These are phyloP conservation scores for Yamadazyma sp. DNA, from an alignment of 805 yeast genomes.

Conservation along the genomic window DNA sequence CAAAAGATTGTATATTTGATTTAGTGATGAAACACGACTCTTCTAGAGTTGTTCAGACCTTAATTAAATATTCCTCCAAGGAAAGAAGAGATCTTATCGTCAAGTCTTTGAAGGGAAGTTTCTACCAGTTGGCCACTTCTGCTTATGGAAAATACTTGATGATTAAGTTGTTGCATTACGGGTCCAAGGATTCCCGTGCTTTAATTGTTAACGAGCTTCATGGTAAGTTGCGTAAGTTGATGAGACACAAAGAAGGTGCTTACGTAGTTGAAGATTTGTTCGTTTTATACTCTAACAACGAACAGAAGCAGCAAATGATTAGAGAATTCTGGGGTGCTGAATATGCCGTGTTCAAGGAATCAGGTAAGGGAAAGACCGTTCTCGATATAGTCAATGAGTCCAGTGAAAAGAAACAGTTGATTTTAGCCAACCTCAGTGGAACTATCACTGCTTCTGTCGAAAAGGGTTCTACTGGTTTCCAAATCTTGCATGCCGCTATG, in stretches of 20 bases:
- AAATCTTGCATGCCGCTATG: constrained; percentile 95
- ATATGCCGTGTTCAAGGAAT: constrained; percentile 84
- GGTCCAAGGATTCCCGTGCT: constrained; percentile 77
- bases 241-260: constrained; percentile 98
- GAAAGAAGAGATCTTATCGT: constrained; percentile 75
- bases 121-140: constrained; percentile 81
- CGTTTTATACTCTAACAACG: constrained; percentile 78
- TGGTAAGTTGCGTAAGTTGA: constrained; percentile 85
- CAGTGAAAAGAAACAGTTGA: constrained; percentile 74
- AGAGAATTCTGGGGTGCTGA: constrained; percentile 97
- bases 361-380: constrained; percentile 61
- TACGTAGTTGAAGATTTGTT: constrained; percentile 93
- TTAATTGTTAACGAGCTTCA: constrained; percentile 79
- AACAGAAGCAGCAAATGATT: constrained; percentile 86
- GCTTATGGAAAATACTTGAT: constrained; percentile 91
- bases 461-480: constrained; percentile 96
- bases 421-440: constrained; percentile 72
- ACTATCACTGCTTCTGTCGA: constrained; percentile 89
- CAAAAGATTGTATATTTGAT: constrained; percentile 76
- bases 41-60: constrained; percentile 91
- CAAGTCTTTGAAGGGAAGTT: constrained; percentile 67
- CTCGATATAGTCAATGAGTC: constrained; percentile 64
- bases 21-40: constrained; percentile 95
- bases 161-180: constrained; percentile 88
- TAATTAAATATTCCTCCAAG: constrained; percentile 80